Base-by-base conservation (phyloP, 2,329 filamentous ascomycete species). In the Scedosporium minutisporum region DNA sequence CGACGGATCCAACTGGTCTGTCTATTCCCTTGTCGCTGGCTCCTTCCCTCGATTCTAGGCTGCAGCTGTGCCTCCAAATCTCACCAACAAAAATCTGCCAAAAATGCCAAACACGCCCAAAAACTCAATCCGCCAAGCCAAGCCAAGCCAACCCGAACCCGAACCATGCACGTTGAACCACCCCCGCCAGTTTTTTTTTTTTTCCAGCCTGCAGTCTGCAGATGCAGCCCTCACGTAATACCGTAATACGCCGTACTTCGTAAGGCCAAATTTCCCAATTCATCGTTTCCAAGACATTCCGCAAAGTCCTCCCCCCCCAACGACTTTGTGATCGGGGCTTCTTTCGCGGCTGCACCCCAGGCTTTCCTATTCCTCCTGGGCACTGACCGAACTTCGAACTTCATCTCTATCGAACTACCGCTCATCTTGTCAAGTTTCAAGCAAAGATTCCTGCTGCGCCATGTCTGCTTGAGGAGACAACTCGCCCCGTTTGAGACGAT, bases 81-180 rank as follows among this genome's bases (percentile, higher is more conserved):
- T 25, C 25, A 62, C 33, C 10, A 60, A 23, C 4, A 16, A 60
- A 42, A 48, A 46, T 57, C 51, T 61, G 29, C 29, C 29, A 21
- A 57, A 42, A 64, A 64, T 62, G 61, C 63, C 63, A 21, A 10
- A 53, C 18, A 63, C 63, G 61, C 63, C 48, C 12, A 51, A 48
- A 46, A 46, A 46, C 42, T 46, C 42, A 46, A 46, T 46, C 29
- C 29, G 29, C 29, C 29, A 33, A 33, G 42, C 42, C 42, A 46
- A 46, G 7, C 4, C 14, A 16, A 44, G 10, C 42, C 14, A 44
- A 18, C 42, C 14, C 42, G 42, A 46, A 16, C 18, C 14, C 42
- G 14, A 46, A 7, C 16, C 42, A 46, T 18, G 42, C 42, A 16
- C 42, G 18, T 46, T 46, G 6, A 46, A 46, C 42, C 42, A 46